These are phyloP conservation scores for Sistotremastrum niveocremeum DNA, from an alignment of 768 basidiomycete genomes.

Conservation along the genomic window DNA sequence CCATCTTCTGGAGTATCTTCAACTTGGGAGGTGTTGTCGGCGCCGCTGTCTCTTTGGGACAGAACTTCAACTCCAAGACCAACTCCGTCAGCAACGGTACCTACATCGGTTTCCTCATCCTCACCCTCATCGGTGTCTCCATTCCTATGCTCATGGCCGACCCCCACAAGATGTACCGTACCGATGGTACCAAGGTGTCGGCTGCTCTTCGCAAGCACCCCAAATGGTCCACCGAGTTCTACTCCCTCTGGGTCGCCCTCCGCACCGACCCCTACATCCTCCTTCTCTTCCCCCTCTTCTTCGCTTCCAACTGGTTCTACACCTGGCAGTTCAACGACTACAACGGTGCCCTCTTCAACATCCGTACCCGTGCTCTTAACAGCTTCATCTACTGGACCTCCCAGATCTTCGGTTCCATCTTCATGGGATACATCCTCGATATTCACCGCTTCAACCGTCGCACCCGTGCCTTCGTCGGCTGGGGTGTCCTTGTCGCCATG, in stretches of 20 bases:
- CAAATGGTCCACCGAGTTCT: conserved; percentile 66
- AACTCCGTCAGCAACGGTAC: conserved; percentile 52
- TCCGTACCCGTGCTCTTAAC: conserved; percentile 64
- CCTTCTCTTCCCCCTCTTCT: conserved; percentile 75
- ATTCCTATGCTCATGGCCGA: conserved; percentile 62
- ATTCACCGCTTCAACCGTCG: conserved; percentile 41
- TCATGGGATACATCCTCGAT: conserved; percentile 61
- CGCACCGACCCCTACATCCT: conserved; percentile 59
- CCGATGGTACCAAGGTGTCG: conserved; percentile 57
- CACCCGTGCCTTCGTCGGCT: conserved; percentile 56
- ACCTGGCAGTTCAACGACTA: conserved; percentile 78
- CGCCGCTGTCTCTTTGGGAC: conserved; percentile 56
- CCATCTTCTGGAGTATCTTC: conserved; percentile 76
- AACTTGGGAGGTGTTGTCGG: conserved; percentile 74
- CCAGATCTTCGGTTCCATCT: conserved; percentile 62
- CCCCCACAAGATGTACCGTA: conserved; percentile 58
- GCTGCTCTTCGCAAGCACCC: conserved; percentile 39
- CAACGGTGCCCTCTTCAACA: conserved; percentile 70
- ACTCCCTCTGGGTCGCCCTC: conserved; percentile 53
- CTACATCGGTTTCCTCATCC: conserved; percentile 68
- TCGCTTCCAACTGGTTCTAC: conserved; percentile 77
- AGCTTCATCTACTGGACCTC: conserved; percentile 69
- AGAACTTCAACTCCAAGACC: conserved; percentile 53
- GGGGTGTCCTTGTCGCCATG: conserved; percentile 46
- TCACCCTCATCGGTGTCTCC: conserved; percentile 53